Conservation (phyloP, 345 rosid species). For the Euphorbia tirucalli region DNA sequence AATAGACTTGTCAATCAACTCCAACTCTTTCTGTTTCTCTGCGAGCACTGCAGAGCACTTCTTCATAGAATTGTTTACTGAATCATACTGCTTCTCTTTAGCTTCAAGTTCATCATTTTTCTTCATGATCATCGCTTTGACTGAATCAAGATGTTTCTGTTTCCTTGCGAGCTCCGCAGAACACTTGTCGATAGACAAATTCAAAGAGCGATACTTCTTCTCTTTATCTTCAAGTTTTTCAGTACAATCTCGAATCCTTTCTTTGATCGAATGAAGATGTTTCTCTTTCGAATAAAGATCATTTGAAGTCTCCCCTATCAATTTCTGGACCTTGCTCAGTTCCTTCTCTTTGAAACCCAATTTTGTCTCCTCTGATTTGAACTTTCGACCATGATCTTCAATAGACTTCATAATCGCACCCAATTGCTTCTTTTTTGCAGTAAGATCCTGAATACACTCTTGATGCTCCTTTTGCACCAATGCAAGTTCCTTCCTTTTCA, state of each 20-base stretch:
- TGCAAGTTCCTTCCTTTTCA: constrained; percentile 9
- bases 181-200: neutral
- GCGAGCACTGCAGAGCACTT: neutral
- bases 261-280: constrained; percentile 3
- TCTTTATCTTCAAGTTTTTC: neutral
- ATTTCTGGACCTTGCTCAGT: constrained; percentile 1
- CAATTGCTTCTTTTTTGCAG: constrained; percentile 12
- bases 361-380: constrained; percentile 1
- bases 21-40: constrained; percentile 7
- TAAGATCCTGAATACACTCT: constrained; percentile 4
- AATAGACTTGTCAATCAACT: constrained; percentile 11
- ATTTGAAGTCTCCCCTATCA: constrained; percentile 3
- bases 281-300: constrained; percentile 4
- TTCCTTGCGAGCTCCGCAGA: neutral
- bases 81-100: neutral
- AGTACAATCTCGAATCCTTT: neutral
- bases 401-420: neutral
- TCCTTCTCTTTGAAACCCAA: constrained; percentile 13
- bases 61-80: neutral
- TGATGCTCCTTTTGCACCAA: constrained; percentile 4
- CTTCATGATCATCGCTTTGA: neutral
- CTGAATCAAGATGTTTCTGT: neutral
- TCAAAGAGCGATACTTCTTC: neutral
- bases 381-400: neutral
- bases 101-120: neutral